A percentile compares a stretch with the other conserved stretches of the same genome.
These are phyloP conservation scores for Trichophyton mentagrophytes DNA, from an alignment of 2,329 filamentous ascomycete genomes.

Conservation along the genomic window DNA sequence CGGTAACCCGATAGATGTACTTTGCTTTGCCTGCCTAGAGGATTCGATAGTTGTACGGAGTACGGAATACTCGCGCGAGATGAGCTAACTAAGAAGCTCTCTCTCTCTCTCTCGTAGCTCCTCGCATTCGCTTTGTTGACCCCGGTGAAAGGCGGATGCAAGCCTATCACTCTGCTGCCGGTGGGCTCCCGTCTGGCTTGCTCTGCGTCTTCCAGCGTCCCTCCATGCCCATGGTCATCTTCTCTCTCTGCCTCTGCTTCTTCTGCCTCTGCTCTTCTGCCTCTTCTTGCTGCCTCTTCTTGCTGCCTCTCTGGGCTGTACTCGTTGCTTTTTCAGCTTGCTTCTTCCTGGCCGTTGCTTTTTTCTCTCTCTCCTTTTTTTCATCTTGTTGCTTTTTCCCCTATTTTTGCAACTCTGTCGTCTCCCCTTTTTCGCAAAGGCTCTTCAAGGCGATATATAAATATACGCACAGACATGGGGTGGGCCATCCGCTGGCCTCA, in stretches of 20 bases:
- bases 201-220: no score
- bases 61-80: no score
- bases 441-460: not conserved
- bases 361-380: not conserved
- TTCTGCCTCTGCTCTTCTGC: not conserved
- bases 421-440: not conserved
- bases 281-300: not conserved
- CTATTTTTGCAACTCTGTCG: not conserved
- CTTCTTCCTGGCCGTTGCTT: not conserved
- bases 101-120: no score
- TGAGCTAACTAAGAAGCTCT: no score
- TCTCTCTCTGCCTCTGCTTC: not conserved
- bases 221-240: no score
- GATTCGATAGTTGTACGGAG: no score
- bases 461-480: slow-evolving; percentile 1
- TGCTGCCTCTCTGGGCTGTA: not conserved
- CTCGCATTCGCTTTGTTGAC: not conserved
- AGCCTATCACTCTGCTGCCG: not conserved
- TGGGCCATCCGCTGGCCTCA: not conserved
- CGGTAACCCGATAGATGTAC: not conserved
- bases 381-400: not conserved
- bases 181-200: not conserved
- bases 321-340: not conserved
- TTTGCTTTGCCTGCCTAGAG: not conserved
- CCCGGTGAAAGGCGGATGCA: not conserved